Conservation (phyloP, 2,329 filamentous ascomycete genomes). For the Lecanicillium sp. region DNA sequence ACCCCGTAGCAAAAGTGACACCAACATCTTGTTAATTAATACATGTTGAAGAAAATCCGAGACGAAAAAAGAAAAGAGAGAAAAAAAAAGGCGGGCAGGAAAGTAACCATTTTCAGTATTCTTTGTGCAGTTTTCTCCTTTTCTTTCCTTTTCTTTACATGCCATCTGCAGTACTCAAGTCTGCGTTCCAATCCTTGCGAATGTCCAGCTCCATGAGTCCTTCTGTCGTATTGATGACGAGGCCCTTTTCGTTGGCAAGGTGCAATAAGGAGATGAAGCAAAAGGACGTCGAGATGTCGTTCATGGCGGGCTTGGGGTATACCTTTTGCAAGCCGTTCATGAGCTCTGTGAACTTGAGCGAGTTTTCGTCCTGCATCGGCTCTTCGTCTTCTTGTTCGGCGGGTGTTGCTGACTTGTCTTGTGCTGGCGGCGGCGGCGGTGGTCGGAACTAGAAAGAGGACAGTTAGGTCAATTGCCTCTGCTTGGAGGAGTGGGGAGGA, state of each 20-base stretch:
- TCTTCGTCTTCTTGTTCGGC: constrained; percentile 1
- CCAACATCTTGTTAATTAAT: too few relatives aligned
- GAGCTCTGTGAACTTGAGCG: constrained; percentile 78
- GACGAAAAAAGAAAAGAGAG: too few relatives aligned
- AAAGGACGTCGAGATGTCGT: constrained; percentile 86
- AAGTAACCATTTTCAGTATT: too few relatives aligned
- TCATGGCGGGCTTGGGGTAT: constrained; percentile 78
- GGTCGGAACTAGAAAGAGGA: too few relatives aligned
- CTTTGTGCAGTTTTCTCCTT: constrained; percentile 4
- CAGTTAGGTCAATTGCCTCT: too few relatives aligned
- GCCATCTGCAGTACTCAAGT: constrained; percentile 38
- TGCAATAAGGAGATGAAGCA: constrained; percentile 94
- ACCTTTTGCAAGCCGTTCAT: constrained; percentile 84
- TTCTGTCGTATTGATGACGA: constrained; percentile 60
- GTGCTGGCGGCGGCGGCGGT: constrained; percentile 26
- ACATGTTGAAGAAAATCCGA: too few relatives aligned
- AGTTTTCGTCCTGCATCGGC: constrained; percentile 9
- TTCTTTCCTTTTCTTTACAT: constrained; percentile 16
- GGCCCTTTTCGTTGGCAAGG: constrained; percentile 85
- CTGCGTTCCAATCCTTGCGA: constrained; percentile 52
- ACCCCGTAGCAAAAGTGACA: too few relatives aligned
- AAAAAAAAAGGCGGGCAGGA: too few relatives aligned
- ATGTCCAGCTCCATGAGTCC: constrained; percentile 53
- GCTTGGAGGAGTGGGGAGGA: constrained; percentile 16
- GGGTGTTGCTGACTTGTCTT: constrained; percentile 16